Percentiles rank a stretch among this genome's conserved stretches.
Evolutionary conservation across 78 protist genomes (phyloP).

Genomic region (Abeoforma whisleri): DNA sequence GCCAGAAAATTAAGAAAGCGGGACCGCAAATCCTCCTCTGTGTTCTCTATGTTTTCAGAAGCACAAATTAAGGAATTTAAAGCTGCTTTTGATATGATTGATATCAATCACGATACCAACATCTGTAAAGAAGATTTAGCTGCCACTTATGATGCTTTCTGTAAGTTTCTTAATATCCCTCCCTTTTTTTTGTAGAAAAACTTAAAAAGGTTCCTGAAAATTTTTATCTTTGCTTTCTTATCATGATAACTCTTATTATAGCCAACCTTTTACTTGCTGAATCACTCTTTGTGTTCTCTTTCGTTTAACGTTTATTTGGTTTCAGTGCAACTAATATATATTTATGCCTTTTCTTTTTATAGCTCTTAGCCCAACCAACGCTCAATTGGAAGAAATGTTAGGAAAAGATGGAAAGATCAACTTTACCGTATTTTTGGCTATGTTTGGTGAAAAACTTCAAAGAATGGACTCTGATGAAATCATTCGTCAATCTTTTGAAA

Average conservation of each 20-base stretch:
- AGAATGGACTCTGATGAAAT: conserved; percentile 65
- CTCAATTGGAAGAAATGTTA: conserved; percentile 29
- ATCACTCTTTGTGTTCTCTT: too few species aligned
- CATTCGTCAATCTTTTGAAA: conserved; percentile 65
- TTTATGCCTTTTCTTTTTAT: too few species aligned
- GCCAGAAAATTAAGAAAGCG: not conserved
- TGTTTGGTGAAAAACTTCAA: conserved; percentile 34
- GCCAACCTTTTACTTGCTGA: too few species aligned
- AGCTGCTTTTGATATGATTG: conserved; percentile 49
- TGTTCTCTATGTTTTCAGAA: conserved; percentile 51
- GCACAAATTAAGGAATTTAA: conserved; percentile 43
- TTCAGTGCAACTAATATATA: too few species aligned
- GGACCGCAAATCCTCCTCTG: conserved; percentile 44
- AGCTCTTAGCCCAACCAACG: too few species aligned
- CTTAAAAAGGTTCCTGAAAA: not conserved
- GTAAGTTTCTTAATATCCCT: not conserved
- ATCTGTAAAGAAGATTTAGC: conserved; percentile 61
- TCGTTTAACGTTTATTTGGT: too few species aligned
- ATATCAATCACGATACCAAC: conserved; percentile 32
- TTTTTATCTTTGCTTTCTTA: not conserved
- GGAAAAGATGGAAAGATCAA: conserved; percentile 32
- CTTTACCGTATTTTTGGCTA: conserved; percentile 42
- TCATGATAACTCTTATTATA: too few species aligned
- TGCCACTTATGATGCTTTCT: conserved; percentile 18
- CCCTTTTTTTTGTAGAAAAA: not conserved